Percentiles rank a stretch among this genome's conserved stretches.
Evolutionary conservation across 139 green algal genomes (phyloP).

Genomic region (Chlamydomonas incerta): DNA sequence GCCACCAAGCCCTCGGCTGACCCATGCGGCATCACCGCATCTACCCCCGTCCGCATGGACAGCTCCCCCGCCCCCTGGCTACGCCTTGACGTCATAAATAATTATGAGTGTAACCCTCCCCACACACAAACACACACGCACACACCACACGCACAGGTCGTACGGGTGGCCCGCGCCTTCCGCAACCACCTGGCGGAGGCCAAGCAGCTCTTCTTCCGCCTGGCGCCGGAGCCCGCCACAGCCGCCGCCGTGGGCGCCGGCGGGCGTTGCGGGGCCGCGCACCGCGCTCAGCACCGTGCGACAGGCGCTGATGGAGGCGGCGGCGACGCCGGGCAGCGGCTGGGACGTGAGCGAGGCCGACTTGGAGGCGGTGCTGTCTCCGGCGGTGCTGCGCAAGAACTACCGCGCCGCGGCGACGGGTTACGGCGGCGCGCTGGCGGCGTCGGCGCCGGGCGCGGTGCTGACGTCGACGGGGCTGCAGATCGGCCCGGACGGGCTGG

Average conservation of each 20-base stretch:
- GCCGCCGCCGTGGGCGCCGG: not conserved
- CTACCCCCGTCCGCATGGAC: too few species aligned
- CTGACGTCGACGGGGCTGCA: not conserved
- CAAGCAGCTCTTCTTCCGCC: slow-evolving; percentile 29
- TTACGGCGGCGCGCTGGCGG: not conserved
- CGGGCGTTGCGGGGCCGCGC: slow-evolving; percentile 19
- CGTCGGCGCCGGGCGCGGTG: not conserved
- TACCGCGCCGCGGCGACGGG: not conserved
- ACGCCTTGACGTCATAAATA: too few species aligned
- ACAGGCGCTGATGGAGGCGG: slow-evolving; percentile 18
- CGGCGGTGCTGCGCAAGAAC: not conserved
- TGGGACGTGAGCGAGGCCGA: slow-evolving; percentile 37
- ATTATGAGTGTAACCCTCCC: too few species aligned
- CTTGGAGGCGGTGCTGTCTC: slow-evolving; percentile 15
- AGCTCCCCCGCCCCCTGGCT: too few species aligned
- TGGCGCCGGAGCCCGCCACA: not conserved
- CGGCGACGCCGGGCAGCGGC: slow-evolving; percentile 30
- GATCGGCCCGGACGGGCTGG: slow-evolving; percentile 5
- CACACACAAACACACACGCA: too few species aligned
- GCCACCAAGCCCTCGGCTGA: too few species aligned
- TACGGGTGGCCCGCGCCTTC: slow-evolving; percentile 20
- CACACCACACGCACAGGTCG: not conserved
- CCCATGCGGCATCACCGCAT: too few species aligned
- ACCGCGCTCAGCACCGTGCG: slow-evolving; percentile 15
- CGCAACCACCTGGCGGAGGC: slow-evolving; percentile 17